These are phyloP conservation scores for Juglanconis juglandina DNA, from an alignment of 2,329 filamentous ascomycete species.

Conservation along the genomic window DNA sequence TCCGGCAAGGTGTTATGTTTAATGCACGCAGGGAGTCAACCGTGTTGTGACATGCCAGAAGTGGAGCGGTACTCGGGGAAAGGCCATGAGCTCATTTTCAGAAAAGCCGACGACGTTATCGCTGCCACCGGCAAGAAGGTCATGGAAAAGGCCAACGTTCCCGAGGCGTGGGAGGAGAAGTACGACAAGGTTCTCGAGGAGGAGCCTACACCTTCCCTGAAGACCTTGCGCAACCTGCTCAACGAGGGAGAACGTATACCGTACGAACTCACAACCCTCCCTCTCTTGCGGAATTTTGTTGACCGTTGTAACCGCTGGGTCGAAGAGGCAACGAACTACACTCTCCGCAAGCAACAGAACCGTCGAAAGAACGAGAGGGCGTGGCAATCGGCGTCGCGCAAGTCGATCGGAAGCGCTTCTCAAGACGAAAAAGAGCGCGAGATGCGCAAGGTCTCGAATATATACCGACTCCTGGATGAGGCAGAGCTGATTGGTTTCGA, in stretches of 20 bases:
- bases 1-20: slow-evolving; percentile 81
- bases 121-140: slow-evolving; percentile 68
- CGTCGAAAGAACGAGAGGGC: slow-evolving; percentile 90
- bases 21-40: slow-evolving; percentile 71
- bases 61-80: slow-evolving; percentile 64
- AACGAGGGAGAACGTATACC: slow-evolving; percentile 96
- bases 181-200: slow-evolving; percentile 81
- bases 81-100: slow-evolving; percentile 73
- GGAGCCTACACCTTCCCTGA: slow-evolving; percentile 79
- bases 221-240: slow-evolving; percentile 76
- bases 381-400: slow-evolving; percentile 72
- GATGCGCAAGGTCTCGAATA: slow-evolving; percentile 82
- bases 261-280: slow-evolving; percentile 78
- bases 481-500: slow-evolving; percentile 89
- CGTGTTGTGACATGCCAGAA: slow-evolving; percentile 72
- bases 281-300: slow-evolving; percentile 82
- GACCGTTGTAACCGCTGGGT: slow-evolving; percentile 97
- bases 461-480: slow-evolving; percentile 76
- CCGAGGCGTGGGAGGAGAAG: slow-evolving; percentile 87
- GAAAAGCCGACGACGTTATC: slow-evolving; percentile 71
- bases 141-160: slow-evolving; percentile 78
- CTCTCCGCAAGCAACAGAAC: slow-evolving; percentile 94
- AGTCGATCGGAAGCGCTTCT: slow-evolving; percentile 54
- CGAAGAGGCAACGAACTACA: slow-evolving; percentile 93
- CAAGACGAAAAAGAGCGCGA: slow-evolving; percentile 82